A percentile compares a stretch with the other conserved stretches of the same genome.
phyloP scores from a whole-genome alignment of 495 filamentous ascomycete genomes.

The Pyrenula aspistea region DNA sequence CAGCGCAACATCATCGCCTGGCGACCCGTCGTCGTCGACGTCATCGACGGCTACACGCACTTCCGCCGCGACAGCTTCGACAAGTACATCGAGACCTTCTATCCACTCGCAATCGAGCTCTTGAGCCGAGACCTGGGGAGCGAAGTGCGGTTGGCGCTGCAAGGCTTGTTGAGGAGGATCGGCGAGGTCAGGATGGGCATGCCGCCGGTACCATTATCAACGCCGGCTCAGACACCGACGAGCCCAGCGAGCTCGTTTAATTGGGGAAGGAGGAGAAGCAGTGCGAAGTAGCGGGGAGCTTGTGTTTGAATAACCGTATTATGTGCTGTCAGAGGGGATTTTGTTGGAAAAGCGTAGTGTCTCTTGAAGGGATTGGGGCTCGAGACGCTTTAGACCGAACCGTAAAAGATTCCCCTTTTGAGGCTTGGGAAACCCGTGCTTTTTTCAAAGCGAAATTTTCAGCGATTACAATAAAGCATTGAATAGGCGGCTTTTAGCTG shows the following conservation, averaged over 20 bases:
- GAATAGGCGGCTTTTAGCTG: no score
- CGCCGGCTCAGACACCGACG: constrained; percentile 23
- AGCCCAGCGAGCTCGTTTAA: constrained; percentile 29
- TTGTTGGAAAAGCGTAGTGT: background rate
- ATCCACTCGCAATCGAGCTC: constrained; percentile 75
- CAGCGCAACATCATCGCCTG: constrained; percentile 93
- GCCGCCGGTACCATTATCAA: constrained; percentile 12
- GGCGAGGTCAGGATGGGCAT: constrained; percentile 74
- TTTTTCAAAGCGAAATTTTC: no score
- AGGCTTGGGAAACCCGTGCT: no score
- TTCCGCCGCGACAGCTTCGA: constrained; percentile 78
- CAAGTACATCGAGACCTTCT: constrained; percentile 69
- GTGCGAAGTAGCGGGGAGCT: background rate
- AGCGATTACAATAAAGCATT: no score
- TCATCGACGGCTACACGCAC: constrained; percentile 85
- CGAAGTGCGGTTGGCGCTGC: constrained; percentile 66
- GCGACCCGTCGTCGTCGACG: constrained; percentile 93
- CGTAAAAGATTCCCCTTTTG: no score
- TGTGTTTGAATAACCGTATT: background rate
- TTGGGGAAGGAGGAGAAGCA: background rate
- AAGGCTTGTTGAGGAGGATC: constrained; percentile 63
- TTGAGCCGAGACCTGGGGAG: constrained; percentile 63
- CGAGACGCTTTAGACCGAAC: no score
- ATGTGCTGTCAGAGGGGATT: background rate
- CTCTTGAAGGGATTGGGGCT: no score